phyloP scores from a whole-genome alignment of 2,329 filamentous ascomycete species.

The Rhynchosporium secalis region DNA sequence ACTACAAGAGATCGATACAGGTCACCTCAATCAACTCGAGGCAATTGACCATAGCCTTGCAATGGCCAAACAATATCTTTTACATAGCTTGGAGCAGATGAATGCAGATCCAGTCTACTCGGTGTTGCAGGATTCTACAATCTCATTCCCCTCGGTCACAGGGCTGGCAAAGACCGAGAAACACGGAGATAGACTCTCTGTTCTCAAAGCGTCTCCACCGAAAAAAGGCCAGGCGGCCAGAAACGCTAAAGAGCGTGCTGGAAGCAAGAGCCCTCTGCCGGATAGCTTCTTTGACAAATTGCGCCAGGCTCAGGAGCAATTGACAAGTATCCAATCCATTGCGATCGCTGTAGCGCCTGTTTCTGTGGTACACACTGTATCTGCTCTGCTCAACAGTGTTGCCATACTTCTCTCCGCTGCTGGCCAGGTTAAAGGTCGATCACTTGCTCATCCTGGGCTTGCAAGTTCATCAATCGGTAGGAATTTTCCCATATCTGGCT shows the following conservation, averaged over 20 bases:
- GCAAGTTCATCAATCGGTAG: conserved; percentile 58
- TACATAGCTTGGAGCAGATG: conserved; percentile 71
- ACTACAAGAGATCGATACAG: conserved; percentile 52
- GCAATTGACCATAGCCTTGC: conserved; percentile 55
- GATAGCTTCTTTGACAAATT: conserved; percentile 48
- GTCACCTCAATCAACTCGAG: conserved; percentile 46
- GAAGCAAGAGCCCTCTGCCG: conserved; percentile 31
- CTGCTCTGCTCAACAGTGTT: conserved; percentile 63
- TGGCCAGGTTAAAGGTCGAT: conserved; percentile 48
- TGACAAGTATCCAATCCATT: conserved; percentile 60
- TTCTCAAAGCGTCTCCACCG: conserved; percentile 28
- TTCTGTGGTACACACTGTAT: conserved; percentile 60
- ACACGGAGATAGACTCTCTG: conserved; percentile 30
- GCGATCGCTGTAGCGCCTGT: conserved; percentile 52
- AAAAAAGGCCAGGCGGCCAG: conserved; percentile 27
- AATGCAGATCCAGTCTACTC: conserved; percentile 81
- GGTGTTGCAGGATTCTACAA: conserved; percentile 86
- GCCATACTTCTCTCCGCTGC: conserved; percentile 66
- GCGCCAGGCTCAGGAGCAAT: conserved; percentile 63
- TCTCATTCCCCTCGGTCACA: conserved; percentile 74
- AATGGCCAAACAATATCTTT: conserved; percentile 66
- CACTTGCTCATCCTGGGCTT: conserved; percentile 53
- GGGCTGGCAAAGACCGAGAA: conserved; percentile 29
- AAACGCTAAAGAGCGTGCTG: conserved; percentile 18
- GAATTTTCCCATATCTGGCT: conserved; percentile 1